These are phyloP conservation scores for Sherardia arvensis DNA, from an alignment of 257 asterid genomes.

Conservation along the genomic window DNA sequence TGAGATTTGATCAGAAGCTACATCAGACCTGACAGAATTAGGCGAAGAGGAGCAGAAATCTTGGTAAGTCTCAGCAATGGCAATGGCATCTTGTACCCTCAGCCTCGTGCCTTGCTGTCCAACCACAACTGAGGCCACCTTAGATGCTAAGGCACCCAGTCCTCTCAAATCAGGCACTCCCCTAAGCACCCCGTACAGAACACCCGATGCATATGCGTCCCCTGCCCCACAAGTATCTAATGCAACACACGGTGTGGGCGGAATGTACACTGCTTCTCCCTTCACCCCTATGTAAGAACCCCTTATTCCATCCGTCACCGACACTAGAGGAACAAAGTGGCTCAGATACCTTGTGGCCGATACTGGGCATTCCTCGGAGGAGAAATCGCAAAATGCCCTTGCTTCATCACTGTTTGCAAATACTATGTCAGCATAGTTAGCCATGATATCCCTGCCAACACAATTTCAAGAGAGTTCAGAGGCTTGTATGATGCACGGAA, in stretches of 20 bases:
- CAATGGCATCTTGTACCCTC: constrained; percentile 64
- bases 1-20: constrained; percentile 77
- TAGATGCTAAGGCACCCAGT: constrained; percentile 79
- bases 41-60: constrained; percentile 25
- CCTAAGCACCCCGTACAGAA: constrained; percentile 59
- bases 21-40: constrained; percentile 38
- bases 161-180: constrained; percentile 66
- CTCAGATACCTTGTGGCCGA: constrained; percentile 87
- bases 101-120: constrained; percentile 93
- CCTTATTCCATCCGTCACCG: constrained; percentile 88
- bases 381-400: constrained; percentile 62
- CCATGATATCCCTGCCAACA: constrained; percentile 68
- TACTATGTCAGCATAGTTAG: constrained; percentile 75
- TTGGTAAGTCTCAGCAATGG: constrained; percentile 47
- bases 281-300: constrained; percentile 89
- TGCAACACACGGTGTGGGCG: constrained; percentile 79
- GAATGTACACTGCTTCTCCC: constrained; percentile 84
- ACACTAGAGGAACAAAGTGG: constrained; percentile 90
- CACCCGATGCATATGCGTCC: constrained; percentile 96
- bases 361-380: constrained; percentile 61
- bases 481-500: too few species aligned
- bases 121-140: constrained; percentile 87
- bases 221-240: constrained; percentile 98
- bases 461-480: background rate
- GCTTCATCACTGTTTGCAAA: constrained; percentile 94